Evolutionary conservation across 129 eudicot genomes (phyloP).

Genomic region (Arctium minus): DNA sequence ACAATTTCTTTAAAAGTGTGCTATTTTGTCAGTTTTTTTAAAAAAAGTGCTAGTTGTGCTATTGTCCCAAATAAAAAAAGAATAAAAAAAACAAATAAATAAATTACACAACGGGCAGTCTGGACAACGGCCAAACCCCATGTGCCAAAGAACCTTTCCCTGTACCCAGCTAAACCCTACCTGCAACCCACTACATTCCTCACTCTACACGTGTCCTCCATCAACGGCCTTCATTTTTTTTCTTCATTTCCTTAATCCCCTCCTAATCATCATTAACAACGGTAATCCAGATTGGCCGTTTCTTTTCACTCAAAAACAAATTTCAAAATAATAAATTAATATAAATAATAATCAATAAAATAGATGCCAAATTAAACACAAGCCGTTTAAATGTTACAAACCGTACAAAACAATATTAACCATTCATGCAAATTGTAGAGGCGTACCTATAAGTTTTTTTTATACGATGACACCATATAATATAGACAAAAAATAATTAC

Average conservation of each 20-base stretch:
- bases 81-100: no score
- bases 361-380: no score
- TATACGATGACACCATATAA: no score
- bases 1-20: no score
- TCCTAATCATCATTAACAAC: constrained; percentile 19
- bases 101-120: constrained; percentile 12
- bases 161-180: constrained; percentile 33
- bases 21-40: no score
- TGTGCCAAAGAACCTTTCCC: constrained; percentile 34
- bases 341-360: no score
- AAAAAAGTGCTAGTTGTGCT: no score
- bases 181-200: constrained; percentile 31
- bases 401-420: no score
- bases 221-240: constrained; percentile 24
- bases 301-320: constrained; percentile 17
- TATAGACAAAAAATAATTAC: no score
- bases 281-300: constrained; percentile 43
- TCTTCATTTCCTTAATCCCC: not conserved
- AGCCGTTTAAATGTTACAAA: no score
- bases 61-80: not conserved
- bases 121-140: constrained; percentile 27
- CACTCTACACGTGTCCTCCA: constrained; percentile 50
- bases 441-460: no score
- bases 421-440: no score
- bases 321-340: not conserved